Conservation (phyloP, 2,329 filamentous ascomycete species). For the Cladophialophora yegresii region DNA sequence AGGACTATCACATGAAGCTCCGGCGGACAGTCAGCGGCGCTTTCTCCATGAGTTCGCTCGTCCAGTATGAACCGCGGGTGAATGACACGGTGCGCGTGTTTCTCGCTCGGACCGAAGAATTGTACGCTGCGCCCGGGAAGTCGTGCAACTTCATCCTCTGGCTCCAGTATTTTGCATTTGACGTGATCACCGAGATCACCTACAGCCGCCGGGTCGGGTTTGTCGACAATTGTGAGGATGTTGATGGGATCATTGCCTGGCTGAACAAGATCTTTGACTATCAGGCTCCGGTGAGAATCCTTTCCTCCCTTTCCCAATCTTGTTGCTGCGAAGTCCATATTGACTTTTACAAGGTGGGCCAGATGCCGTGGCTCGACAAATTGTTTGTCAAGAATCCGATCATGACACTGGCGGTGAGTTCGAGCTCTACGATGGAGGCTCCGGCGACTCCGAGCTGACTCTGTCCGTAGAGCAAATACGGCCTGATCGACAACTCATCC, state of each 20-base stretch:
- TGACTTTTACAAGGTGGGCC: conserved; percentile 20
- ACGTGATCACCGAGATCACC: conserved; percentile 41
- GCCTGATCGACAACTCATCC: not conserved
- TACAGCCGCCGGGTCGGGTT: conserved; percentile 43
- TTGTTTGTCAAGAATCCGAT: conserved; percentile 33
- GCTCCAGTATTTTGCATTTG: conserved; percentile 46
- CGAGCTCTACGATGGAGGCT: conserved; percentile 69
- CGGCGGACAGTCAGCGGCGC: conserved; percentile 72
- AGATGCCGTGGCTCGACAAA: conserved; percentile 33
- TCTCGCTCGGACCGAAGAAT: conserved; percentile 60
- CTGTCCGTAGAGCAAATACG: not conserved
- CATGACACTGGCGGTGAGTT: conserved; percentile 62
- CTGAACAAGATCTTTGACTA: conserved; percentile 57
- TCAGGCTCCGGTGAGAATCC: conserved; percentile 61
- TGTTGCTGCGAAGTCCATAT: not conserved
- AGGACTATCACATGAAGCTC: conserved; percentile 71
- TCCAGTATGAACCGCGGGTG: conserved; percentile 66
- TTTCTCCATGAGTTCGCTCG: conserved; percentile 49
- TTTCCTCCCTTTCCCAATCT: not conserved
- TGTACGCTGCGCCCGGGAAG: conserved; percentile 48
- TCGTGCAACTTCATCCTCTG: conserved; percentile 43
- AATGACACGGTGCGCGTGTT: conserved; percentile 73
- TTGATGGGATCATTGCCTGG: conserved; percentile 43
- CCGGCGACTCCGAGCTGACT: conserved; percentile 42
- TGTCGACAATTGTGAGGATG: conserved; percentile 38